A percentile compares a stretch with the other conserved stretches of the same genome.
Conservation (phyloP, 176 grass and related monocot genomes). For the Tuctoria greenei region DNA sequence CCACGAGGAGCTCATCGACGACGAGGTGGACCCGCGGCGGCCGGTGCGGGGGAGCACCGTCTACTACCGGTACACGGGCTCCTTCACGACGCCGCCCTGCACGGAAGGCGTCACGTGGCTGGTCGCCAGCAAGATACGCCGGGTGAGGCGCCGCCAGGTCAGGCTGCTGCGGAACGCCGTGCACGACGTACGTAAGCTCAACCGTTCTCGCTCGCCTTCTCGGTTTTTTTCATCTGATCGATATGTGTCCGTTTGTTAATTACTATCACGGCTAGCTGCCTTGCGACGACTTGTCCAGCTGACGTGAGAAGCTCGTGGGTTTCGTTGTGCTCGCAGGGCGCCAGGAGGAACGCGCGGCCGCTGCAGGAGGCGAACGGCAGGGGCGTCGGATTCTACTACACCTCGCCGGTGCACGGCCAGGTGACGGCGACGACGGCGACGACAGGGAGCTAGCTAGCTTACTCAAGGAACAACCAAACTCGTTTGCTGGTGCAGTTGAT, state of each 20-base stretch:
- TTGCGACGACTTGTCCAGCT: not conserved
- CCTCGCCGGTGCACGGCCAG: slow-evolving; percentile 1
- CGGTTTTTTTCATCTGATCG: no score
- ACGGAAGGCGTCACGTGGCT: slow-evolving; percentile 77
- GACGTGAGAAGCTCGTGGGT: not conserved
- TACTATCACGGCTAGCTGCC: no score
- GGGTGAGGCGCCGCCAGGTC: slow-evolving; percentile 53
- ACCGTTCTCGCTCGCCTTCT: not conserved
- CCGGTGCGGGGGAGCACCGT: slow-evolving; percentile 44
- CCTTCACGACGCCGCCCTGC: slow-evolving; percentile 82
- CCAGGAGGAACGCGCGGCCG: slow-evolving; percentile 62
- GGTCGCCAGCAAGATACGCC: slow-evolving; percentile 24
- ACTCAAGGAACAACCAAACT: not conserved
- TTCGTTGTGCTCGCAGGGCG: slow-evolving; percentile 31
- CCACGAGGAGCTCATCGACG: slow-evolving; percentile 46
- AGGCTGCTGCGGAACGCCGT: slow-evolving; percentile 58
- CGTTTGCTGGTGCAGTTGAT: not conserved
- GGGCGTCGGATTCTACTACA: slow-evolving; percentile 36
- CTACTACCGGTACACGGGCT: slow-evolving; percentile 74
- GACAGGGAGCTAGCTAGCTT: no score
- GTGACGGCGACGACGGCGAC: not conserved
- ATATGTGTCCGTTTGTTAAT: no score
- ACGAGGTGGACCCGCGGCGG: slow-evolving; percentile 44
- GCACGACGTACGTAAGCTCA: slow-evolving; percentile 59
- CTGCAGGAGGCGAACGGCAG: slow-evolving; percentile 56